A percentile compares a stretch with the other conserved stretches of the same genome.
Evolutionary conservation across 192 early-diverging fungal species (phyloP).

Genomic region (Backusella liffmaniae): DNA sequence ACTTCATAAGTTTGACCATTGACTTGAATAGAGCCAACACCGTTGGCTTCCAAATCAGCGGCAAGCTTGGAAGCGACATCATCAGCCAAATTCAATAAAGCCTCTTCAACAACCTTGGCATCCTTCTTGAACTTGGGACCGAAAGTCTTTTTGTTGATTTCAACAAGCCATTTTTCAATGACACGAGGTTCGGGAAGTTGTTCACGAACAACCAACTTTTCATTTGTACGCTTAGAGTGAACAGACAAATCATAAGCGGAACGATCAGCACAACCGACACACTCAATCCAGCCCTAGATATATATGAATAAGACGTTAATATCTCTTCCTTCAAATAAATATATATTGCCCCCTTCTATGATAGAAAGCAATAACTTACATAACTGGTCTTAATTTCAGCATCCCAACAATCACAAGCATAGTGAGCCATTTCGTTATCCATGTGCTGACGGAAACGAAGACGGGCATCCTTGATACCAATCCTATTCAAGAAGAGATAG

Average conservation of each 20-base stretch:
- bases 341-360: background rate
- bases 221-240: slow-evolving; percentile 85
- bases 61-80: slow-evolving; percentile 57
- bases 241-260: slow-evolving; percentile 96
- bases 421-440: slow-evolving; percentile 99
- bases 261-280: slow-evolving; percentile 98
- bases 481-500: slow-evolving; percentile 82
- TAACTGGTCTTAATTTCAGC: slow-evolving; percentile 93
- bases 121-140: slow-evolving; percentile 92
- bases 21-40: slow-evolving; percentile 49
- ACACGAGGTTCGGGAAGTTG: slow-evolving; percentile 78
- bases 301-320: background rate
- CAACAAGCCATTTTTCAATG: slow-evolving; percentile 73
- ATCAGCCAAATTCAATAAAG: slow-evolving; percentile 60
- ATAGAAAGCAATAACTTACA: slow-evolving; percentile 40
- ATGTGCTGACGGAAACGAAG: slow-evolving; percentile 99
- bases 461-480: slow-evolving; percentile 85
- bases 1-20: slow-evolving; percentile 68
- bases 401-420: slow-evolving; percentile 98
- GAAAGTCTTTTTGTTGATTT: slow-evolving; percentile 93
- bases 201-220: slow-evolving; percentile 94
- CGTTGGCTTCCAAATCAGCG: slow-evolving; percentile 50
- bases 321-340: background rate
- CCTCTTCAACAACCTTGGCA: slow-evolving; percentile 83
- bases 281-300: slow-evolving; percentile 95